Conservation (phyloP, 1,284 basidiomycete species). For the Apiotrichum brassicae region DNA sequence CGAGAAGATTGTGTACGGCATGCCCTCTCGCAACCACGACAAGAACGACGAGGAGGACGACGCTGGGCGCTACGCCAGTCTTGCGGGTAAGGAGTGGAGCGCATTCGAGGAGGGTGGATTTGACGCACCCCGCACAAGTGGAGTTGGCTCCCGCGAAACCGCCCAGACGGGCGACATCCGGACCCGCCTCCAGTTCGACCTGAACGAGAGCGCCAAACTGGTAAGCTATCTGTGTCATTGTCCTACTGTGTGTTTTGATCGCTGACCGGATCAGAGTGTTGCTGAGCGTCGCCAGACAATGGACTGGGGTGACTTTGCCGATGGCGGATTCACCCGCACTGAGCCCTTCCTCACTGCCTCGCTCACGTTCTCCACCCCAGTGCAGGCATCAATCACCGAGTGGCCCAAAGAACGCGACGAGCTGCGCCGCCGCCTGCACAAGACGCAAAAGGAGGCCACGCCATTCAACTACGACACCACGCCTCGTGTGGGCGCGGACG, state of each 20-base stretch:
- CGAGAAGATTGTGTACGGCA: conserved; percentile 7
- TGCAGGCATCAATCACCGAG: conserved; percentile 58
- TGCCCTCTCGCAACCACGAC: neutral
- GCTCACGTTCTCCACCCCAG: conserved; percentile 68
- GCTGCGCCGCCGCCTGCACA: conserved; percentile 68
- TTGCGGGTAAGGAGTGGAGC: conserved; percentile 81
- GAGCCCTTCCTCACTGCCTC: conserved; percentile 68
- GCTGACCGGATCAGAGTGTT: conserved; percentile 61
- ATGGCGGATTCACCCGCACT: conserved; percentile 64
- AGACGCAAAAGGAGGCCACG: conserved; percentile 69
- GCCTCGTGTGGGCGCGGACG: conserved; percentile 53
- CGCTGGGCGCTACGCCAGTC: conserved; percentile 64
- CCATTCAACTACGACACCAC: conserved; percentile 79
- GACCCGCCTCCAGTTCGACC: conserved; percentile 73
- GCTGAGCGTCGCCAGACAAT: conserved; percentile 68
- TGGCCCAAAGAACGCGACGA: conserved; percentile 70
- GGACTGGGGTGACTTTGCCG: conserved; percentile 78
- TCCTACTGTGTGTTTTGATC: no score
- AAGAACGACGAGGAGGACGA: conserved; percentile 37
- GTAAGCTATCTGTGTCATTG: conserved; percentile 57
- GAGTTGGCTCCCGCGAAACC: conserved; percentile 25
- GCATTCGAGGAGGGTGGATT: conserved; percentile 78
- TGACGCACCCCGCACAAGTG: conserved; percentile 43
- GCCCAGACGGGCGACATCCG: conserved; percentile 47
- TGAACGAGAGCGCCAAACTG: conserved; percentile 73